Conservation (phyloP, 495 filamentous ascomycete species). For the Diplogelasinospora grovesii region DNA sequence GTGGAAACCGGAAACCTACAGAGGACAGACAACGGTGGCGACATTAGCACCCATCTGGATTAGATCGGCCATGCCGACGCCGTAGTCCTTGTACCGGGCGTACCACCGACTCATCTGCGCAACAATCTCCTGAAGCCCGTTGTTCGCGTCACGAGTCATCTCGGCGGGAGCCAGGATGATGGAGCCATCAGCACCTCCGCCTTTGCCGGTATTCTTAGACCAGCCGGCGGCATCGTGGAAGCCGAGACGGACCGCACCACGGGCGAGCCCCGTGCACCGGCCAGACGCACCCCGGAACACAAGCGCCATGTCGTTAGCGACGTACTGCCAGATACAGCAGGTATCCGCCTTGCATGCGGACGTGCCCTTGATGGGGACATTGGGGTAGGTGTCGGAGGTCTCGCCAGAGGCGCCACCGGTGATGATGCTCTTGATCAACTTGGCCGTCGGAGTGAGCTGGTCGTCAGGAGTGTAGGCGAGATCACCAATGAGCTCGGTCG, state of each 20-base stretch:
- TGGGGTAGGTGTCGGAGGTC: constrained; percentile 16
- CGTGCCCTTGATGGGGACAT: constrained; percentile 17
- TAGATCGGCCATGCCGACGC: constrained; percentile 34
- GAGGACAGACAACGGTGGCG: constrained; percentile 32
- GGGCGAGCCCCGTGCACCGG: constrained; percentile 22
- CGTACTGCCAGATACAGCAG: constrained; percentile 38
- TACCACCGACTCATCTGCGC: constrained; percentile 25
- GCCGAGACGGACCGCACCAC: constrained; percentile 34
- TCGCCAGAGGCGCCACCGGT: constrained; percentile 13
- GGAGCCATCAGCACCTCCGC: constrained; percentile 36
- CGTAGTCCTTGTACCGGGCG: constrained; percentile 22
- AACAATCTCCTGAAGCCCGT: constrained; percentile 26
- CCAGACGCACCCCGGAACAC: constrained; percentile 19
- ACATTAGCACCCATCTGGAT: constrained; percentile 33
- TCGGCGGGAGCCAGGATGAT: constrained; percentile 28
- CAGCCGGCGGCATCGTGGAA: constrained; percentile 36
- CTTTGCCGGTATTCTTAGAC: constrained; percentile 22
- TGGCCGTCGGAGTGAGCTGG: constrained; percentile 16
- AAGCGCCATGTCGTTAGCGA: constrained; percentile 29
- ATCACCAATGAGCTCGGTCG: constrained; percentile 29
- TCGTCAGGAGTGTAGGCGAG: constrained; percentile 13
- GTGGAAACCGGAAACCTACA: constrained; percentile 8
- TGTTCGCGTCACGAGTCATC: constrained; percentile 21
- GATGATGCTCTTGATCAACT: constrained; percentile 23
- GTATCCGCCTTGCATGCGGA: constrained; percentile 24